Evolutionary conservation across 2,329 filamentous ascomycete genomes (phyloP).

Genomic region (Tolypocladium nubicola): DNA sequence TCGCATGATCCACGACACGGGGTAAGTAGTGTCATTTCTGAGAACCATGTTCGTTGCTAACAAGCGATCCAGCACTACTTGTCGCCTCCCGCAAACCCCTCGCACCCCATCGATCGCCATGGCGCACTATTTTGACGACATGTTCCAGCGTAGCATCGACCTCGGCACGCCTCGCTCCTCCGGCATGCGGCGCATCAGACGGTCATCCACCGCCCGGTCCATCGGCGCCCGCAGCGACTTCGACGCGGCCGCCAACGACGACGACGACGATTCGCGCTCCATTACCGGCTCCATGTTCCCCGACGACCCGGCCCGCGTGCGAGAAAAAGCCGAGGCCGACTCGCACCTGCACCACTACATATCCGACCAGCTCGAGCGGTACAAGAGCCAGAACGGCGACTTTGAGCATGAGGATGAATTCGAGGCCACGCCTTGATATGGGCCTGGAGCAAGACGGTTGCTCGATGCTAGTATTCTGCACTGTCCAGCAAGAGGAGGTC

Average conservation of each 20-base stretch:
- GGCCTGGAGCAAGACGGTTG: not conserved
- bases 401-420: constrained; percentile 32
- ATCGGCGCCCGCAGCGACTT: constrained; percentile 80
- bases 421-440: constrained; percentile 26
- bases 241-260: constrained; percentile 36
- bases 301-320: constrained; percentile 31
- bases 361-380: constrained; percentile 64
- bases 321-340: constrained; percentile 45
- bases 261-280: constrained; percentile 27
- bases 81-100: constrained; percentile 85
- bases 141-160: constrained; percentile 44
- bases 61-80: constrained; percentile 55
- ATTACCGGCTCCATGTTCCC: constrained; percentile 19
- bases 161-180: constrained; percentile 25
- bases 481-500: not conserved
- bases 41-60: not conserved
- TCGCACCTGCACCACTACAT: constrained; percentile 74
- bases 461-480: not conserved
- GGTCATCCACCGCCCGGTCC: constrained; percentile 73
- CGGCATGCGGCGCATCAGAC: constrained; percentile 48
- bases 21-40: constrained; percentile 45
- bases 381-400: constrained; percentile 31
- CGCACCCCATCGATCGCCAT: constrained; percentile 76
- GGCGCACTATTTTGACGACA: constrained; percentile 91
- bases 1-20: constrained; percentile 95